A percentile compares a stretch with the other conserved stretches of the same genome.
phyloP scores from a whole-genome alignment of 257 asterid species.

The Scutellaria galericulata region DNA sequence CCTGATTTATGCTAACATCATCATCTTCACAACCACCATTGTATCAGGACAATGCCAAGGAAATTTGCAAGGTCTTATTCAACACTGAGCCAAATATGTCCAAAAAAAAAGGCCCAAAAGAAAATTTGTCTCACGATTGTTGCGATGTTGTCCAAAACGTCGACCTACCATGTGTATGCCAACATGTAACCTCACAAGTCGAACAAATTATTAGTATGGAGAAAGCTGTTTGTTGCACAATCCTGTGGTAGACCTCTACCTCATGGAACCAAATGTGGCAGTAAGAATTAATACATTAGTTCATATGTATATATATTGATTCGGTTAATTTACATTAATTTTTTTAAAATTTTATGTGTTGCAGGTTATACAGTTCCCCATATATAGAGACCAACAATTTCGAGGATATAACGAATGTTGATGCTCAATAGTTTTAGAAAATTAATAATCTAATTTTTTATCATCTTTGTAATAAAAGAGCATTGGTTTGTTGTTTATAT shows the following conservation, averaged over 20 bases:
- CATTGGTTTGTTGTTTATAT: not conserved
- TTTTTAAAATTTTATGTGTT: constrained; percentile 3
- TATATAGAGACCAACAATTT: not conserved
- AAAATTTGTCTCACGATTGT: constrained; percentile 52
- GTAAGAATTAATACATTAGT: constrained; percentile 52
- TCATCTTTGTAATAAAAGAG: not conserved
- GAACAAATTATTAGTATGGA: constrained; percentile 63
- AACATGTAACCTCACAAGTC: constrained; percentile 45
- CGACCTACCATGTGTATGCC: constrained; percentile 59
- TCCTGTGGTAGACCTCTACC: constrained; percentile 60
- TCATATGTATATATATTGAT: not conserved
- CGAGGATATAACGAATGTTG: not conserved
- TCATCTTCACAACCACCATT: constrained; percentile 25
- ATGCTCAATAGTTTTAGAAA: too few relatives aligned
- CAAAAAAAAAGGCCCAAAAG: constrained; percentile 49
- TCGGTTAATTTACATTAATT: not conserved
- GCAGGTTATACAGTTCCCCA: constrained; percentile 59
- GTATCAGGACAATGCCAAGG: constrained; percentile 70
- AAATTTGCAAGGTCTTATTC: constrained; percentile 54
- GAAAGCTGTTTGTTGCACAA: constrained; percentile 57
- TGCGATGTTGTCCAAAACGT: constrained; percentile 50
- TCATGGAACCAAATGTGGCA: constrained; percentile 43
- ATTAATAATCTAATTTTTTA: not conserved
- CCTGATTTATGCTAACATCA: constrained; percentile 26
- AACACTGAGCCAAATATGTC: constrained; percentile 56